Evolutionary conservation across 169 alveolate species (phyloP).

Genomic region (Plasmodium vivax): DNA sequence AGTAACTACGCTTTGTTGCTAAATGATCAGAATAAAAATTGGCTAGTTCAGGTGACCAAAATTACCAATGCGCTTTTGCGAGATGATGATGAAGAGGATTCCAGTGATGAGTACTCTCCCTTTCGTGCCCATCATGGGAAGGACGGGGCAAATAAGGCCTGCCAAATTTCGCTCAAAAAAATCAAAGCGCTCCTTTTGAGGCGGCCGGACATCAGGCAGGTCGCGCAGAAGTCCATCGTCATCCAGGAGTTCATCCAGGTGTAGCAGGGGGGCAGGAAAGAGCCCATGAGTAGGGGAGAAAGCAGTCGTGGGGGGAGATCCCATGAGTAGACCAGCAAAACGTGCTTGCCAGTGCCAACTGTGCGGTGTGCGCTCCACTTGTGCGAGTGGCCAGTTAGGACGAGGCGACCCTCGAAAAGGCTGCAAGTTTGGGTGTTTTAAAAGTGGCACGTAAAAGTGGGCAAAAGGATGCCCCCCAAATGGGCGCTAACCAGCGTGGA

Average conservation of each 20-base stretch:
- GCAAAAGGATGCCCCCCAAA: background rate
- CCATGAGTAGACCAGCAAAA: background rate
- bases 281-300: background rate
- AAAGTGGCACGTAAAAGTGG: background rate
- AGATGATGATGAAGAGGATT: conserved; percentile 40
- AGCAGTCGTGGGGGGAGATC: too few relatives aligned
- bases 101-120: conserved; percentile 25
- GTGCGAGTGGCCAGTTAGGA: background rate
- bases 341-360: background rate
- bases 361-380: background rate
- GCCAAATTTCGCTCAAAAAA: conserved; percentile 13
- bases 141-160: conserved; percentile 9
- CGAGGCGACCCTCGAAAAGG: background rate
- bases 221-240: conserved; percentile 40
- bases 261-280: background rate
- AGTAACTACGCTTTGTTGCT: conserved; percentile 9
- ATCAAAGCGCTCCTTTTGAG: conserved; percentile 29
- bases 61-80: conserved; percentile 24
- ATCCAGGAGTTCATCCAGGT: conserved; percentile 42
- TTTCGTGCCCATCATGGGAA: background rate
- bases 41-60: conserved; percentile 57
- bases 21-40: conserved; percentile 32
- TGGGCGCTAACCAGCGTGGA: background rate
- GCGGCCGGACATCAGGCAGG: conserved; percentile 34
- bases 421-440: background rate